A percentile compares a stretch with the other conserved stretches of the same genome.
Evolutionary conservation across 140 eudicot genomes (phyloP).

Genomic region (Oenanthe javanica): DNA sequence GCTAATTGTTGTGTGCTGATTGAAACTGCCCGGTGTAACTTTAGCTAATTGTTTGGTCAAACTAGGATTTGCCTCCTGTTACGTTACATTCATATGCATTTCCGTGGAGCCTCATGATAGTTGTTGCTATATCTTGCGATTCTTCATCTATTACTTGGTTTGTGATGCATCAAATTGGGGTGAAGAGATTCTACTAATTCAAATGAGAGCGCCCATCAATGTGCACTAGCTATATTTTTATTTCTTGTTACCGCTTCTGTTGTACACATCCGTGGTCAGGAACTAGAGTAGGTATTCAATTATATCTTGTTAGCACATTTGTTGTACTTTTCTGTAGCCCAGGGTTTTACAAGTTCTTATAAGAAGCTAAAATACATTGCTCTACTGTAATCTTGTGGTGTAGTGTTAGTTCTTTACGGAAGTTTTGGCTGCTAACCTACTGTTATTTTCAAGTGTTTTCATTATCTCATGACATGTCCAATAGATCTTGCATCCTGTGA

Average conservation of each 20-base stretch:
- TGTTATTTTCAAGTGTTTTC: neutral
- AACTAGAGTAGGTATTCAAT: neutral
- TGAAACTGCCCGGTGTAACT: no score
- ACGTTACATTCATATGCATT: neutral
- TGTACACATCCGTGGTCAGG: neutral
- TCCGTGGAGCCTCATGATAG: neutral
- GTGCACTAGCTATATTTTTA: neutral
- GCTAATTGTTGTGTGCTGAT: no score
- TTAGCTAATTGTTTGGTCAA: neutral
- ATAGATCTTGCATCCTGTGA: neutral
- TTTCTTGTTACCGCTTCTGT: neutral
- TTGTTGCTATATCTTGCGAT: neutral
- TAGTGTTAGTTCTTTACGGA: neutral
- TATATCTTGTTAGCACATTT: neutral
- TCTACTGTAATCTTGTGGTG: neutral
- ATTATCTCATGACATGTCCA: neutral
- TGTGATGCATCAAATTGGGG: neutral
- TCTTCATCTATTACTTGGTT: neutral
- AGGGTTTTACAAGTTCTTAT: neutral
- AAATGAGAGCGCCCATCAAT: neutral
- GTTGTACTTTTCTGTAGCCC: neutral
- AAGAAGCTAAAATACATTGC: neutral
- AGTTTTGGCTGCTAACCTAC: neutral
- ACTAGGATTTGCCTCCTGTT: neutral
- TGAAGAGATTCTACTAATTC: neutral